Percentiles rank a stretch among this genome's conserved stretches.
Conservation (phyloP, 2,329 filamentous ascomycete genomes). For the Penicillium rolfsii region DNA sequence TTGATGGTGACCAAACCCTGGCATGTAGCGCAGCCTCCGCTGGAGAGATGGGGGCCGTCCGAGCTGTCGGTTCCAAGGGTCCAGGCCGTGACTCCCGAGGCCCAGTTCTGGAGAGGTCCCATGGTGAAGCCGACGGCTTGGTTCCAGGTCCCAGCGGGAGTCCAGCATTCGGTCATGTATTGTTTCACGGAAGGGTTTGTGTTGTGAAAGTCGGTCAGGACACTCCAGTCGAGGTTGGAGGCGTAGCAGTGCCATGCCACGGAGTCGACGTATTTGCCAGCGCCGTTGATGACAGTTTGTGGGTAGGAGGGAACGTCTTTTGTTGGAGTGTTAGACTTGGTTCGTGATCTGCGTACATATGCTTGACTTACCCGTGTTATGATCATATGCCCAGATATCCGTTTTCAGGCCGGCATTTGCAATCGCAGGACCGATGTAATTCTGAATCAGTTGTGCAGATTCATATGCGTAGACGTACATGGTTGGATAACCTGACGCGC, state of each 20-base stretch:
- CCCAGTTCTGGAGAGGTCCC: conserved; percentile 38
- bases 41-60: conserved; percentile 34
- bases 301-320: conserved; percentile 40
- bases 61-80: conserved; percentile 34
- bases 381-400: conserved; percentile 43
- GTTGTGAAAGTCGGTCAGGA: conserved; percentile 41
- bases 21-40: conserved; percentile 34
- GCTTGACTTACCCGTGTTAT: conserved; percentile 38
- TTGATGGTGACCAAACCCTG: conserved; percentile 34
- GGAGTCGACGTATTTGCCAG: conserved; percentile 34
- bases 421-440: conserved; percentile 36
- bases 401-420: conserved; percentile 29
- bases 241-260: conserved; percentile 49
- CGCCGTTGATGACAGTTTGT: conserved; percentile 37
- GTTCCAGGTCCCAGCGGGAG: conserved; percentile 31
- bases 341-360: too few relatives aligned
- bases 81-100: conserved; percentile 36
- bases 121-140: conserved; percentile 35
- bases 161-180: conserved; percentile 49
- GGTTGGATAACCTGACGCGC: conserved; percentile 41
- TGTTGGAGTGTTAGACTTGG: background rate
- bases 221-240: conserved; percentile 38
- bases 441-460: conserved; percentile 38
- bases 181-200: conserved; percentile 39
- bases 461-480: conserved; percentile 45